A percentile compares a stretch with the other conserved stretches of the same genome.
These are phyloP conservation scores for Septoria petroselini DNA, from an alignment of 2,329 filamentous ascomycete species.

Conservation along the genomic window DNA sequence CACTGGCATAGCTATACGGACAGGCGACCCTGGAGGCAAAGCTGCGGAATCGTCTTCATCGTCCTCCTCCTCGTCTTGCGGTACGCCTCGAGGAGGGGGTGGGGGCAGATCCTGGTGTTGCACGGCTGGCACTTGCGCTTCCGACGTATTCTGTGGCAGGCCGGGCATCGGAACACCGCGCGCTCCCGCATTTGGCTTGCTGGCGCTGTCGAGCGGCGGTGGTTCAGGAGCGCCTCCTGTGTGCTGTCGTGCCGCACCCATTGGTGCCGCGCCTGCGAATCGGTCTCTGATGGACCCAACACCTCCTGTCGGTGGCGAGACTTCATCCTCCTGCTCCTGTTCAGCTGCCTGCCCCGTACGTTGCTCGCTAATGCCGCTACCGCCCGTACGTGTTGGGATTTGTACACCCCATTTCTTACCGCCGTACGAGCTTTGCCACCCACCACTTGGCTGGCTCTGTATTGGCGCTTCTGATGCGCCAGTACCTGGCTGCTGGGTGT, in stretches of 20 bases:
- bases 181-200: slow-evolving; percentile 61
- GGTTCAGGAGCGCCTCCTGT: slow-evolving; percentile 48
- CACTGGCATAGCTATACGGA: slow-evolving; percentile 83
- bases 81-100: slow-evolving; percentile 42
- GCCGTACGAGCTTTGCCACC: slow-evolving; percentile 88
- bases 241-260: slow-evolving; percentile 54
- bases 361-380: slow-evolving; percentile 58
- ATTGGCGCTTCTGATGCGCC: slow-evolving; percentile 50
- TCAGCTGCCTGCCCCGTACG: slow-evolving; percentile 55
- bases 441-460: slow-evolving; percentile 68
- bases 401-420: slow-evolving; percentile 90
- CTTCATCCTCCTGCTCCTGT: slow-evolving; percentile 46
- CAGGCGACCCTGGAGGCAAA: slow-evolving; percentile 63
- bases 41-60: slow-evolving; percentile 40
- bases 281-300: slow-evolving; percentile 75
- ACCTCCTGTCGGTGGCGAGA: slow-evolving; percentile 58
- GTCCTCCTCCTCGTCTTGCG: slow-evolving; percentile 32
- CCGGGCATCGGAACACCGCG: slow-evolving; percentile 76
- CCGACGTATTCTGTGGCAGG: slow-evolving; percentile 59
- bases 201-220: slow-evolving; percentile 63
- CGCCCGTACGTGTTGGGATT: slow-evolving; percentile 68
- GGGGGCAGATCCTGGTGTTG: slow-evolving; percentile 50
- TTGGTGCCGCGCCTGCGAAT: slow-evolving; percentile 73
- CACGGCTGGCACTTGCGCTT: slow-evolving; percentile 53
- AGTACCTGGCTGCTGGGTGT: slow-evolving; percentile 45